Evolutionary conservation across 768 basidiomycete genomes (phyloP), one percentile per base, ranked within the genome.

Genomic region (Collybia sordida): DNA sequence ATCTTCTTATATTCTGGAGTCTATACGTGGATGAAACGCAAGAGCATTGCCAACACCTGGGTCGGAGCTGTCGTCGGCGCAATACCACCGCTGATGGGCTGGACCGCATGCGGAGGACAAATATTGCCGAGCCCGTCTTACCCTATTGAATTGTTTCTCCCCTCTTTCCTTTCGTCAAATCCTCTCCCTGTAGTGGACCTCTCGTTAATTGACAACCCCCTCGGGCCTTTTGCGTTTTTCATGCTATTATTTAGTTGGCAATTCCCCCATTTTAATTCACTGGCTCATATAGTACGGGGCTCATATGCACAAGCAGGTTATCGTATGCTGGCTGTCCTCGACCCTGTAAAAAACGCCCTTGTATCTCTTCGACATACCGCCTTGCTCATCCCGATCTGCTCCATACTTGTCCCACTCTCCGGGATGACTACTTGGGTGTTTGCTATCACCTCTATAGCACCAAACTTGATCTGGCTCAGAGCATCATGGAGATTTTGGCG

Each of bases 81-180:
- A 0, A 74, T 98, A 4, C 97, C 97, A 5, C 94, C 96, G 2
- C 70, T 99, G 44, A 98, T 99, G 90, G 97, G 97, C 36, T 99
- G 97, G 97, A 86, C 96, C 6, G 97, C 97, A 1, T 91, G 90
- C 50, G 95, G 94, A 1, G 92, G 90, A 18, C 72, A 79, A 14
- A 65, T 96, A 7, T 69, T 90, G 52, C 90, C 90, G 0, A 76
- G 79, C n/a, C 51, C 79, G 0, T 67, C 75, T 23, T 78, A 87
- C 57, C 82, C 88, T 0, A 52, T 85, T 42, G 68, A 78, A 21
- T 60, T 81, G 27, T 86, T 83, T 65, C 78, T 86, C 45, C 88
- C 87, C 3, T 66, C 82, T 1, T 81, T 84, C 64, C 67, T 88
- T 23, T 65, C 76, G 28, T 60, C 71, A 23, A 47, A 59, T 19